Evolutionary conservation across 139 green algal genomes (phyloP), one percentile per base, ranked within the genome.

Genomic region (Gonium pectorale): DNA sequence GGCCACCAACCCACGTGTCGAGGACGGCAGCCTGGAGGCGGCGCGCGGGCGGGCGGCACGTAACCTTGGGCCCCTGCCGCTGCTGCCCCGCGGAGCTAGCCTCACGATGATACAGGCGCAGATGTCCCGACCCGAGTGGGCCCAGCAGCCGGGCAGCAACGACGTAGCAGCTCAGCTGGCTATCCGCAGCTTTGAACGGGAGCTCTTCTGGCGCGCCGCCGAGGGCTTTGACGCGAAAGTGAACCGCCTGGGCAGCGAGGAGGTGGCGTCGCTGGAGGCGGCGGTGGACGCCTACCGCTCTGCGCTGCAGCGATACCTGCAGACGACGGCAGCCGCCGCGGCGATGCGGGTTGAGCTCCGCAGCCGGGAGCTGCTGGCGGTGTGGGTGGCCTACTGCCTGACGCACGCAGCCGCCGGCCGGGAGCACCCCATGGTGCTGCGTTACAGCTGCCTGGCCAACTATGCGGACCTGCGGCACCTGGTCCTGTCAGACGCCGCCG

Each of bases 341-440:
- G 77, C 74, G 26, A 86, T 86, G 79, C 64, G 51, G 3, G 82
- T 85, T 40, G 91, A 93, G 67, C 87, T 91, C 21, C 87, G 83
- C 83, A 90, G 87, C 86, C 82, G 89, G 29, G 66, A 89, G 80
- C 0, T 87, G 38, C 80, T 93, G 66, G 77, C 92, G 44, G 64
- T 67, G 59, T 94, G 89, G 89, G 59, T 81, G 11, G 86, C 79
- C 0, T 89, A 88, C 74, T 94, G 91, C 88, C 40, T 90, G 0
- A 67, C 52, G 17, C 67, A 87, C 37, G 56, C 71, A 0, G 73
- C 81, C 11, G 59, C 69, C 0, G 15, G 5, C 9, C 26, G 33
- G 46, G 38, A 64, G 59, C 81, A 88, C 43, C 52, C 80, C 9
- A 38, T 77, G 5, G 68, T 91, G 22, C 31, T 11, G 21, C 27